Base-by-base conservation (phyloP, 805 yeast genomes). In the Myxozyma nipponensis region DNA sequence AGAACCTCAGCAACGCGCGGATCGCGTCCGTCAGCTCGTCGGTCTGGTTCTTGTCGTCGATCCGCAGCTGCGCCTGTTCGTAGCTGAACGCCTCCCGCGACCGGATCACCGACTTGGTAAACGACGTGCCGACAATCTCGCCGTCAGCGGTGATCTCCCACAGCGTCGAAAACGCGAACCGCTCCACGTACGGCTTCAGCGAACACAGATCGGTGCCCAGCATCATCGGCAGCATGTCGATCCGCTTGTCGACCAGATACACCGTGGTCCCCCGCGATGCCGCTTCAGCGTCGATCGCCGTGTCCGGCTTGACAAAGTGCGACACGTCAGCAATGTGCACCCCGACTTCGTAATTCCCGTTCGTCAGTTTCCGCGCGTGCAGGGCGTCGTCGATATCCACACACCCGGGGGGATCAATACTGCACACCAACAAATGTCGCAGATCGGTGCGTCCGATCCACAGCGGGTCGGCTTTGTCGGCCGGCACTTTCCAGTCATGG, bases 261-360 rank as follows among this genome's bases (percentile, higher is more conserved):
- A 93, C 97, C 3, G 98, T 90, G 0, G 98, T 93, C 62, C 97
- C 98, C 70, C 99, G 81, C 1, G 95, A 77, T 0, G 98, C 95
- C 69, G 97, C 99, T 70, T 93, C 99, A 40, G 80, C 84, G 66
- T 93, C 98, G 52, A 93, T 74, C 0, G 98, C 83, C 2, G 96
- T 88, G 56, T 83, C 84, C 0, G 98, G 84, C 68, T 89, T 88
- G 41, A 93, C 98, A 64, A 93, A 93, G 70, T 93, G 95, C 1
- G 98, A 87, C 26, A 93, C 99, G 70, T 93, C 99, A 7, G 99
- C 99, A 72, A 93, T 93, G 65, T 93, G 99, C 26, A 93, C 99
- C 64, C 99, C 99, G 49, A 93, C 95, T 67, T 93, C 96, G 73
- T 79, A 89, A 66, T 91, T 87, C 0, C 98, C 98, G 66, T 93